Evolutionary conservation across 2,329 filamentous ascomycete genomes (phyloP).

Genomic region (Exophiala bonariae): DNA sequence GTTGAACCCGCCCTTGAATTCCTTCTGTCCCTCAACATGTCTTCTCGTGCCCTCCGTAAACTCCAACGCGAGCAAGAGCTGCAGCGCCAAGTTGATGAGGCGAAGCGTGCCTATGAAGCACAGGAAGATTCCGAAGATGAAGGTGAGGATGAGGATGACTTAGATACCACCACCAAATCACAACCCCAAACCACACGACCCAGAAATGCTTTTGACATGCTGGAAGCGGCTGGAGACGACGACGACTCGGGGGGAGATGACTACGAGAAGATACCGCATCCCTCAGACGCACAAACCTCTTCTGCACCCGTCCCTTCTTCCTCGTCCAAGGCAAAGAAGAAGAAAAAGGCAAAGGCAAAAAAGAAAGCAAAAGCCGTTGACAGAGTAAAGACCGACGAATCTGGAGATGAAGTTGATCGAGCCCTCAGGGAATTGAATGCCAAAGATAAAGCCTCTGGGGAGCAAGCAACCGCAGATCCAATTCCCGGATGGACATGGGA

Average conservation of each 20-base stretch:
- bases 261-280: conserved; percentile 22
- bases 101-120: conserved; percentile 36
- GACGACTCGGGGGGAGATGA: conserved; percentile 36
- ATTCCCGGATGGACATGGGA: conserved; percentile 31
- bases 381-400: conserved; percentile 28
- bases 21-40: conserved; percentile 48
- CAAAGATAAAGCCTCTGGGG: conserved; percentile 31
- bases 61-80: conserved; percentile 63
- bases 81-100: conserved; percentile 48
- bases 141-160: conserved; percentile 38
- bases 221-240: conserved; percentile 47
- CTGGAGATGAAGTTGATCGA: conserved; percentile 66
- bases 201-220: conserved; percentile 52
- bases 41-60: conserved; percentile 65
- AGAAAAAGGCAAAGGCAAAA: conserved; percentile 63
- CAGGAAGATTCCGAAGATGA: conserved; percentile 42
- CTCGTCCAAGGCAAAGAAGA: conserved; percentile 33
- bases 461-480: conserved; percentile 16
- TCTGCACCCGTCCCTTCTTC: conserved; percentile 9
- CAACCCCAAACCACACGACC: conserved; percentile 16
- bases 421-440: conserved; percentile 61
- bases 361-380: conserved; percentile 43
- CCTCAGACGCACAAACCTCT: conserved; percentile 23
- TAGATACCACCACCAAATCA: conserved; percentile 40
- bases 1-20: too few relatives aligned